Conservation (phyloP, 2,329 filamentous ascomycete species). For the Xylariaceae sp. region DNA sequence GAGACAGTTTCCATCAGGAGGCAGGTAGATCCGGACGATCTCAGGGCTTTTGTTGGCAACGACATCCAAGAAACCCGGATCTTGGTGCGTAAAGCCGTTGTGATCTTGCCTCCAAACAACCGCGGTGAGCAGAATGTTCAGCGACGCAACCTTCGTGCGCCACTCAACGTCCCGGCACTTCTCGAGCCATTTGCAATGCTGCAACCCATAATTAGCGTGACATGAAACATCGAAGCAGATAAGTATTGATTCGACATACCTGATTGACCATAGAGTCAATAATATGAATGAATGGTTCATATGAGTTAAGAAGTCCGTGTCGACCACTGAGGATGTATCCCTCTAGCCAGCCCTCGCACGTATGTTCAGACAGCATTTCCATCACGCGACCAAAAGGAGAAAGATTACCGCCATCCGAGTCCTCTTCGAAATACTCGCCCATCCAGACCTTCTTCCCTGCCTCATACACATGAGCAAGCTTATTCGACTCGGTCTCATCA, state of each 20-base stretch:
- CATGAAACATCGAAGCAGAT: no score
- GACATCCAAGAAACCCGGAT: conserved; percentile 75
- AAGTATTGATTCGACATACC: conserved; percentile 28
- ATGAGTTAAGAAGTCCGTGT: conserved; percentile 74
- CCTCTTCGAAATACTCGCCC: conserved; percentile 73
- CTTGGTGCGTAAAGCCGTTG: conserved; percentile 80
- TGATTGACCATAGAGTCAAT: conserved; percentile 85
- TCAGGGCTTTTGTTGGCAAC: conserved; percentile 77
- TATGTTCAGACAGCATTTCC: conserved; percentile 83
- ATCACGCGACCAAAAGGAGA: conserved; percentile 67
- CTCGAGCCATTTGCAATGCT: conserved; percentile 81
- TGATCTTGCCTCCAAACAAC: conserved; percentile 81
- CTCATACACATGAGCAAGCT: conserved; percentile 67
- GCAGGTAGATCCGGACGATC: conserved; percentile 76
- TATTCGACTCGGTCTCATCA: conserved; percentile 80
- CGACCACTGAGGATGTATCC: conserved; percentile 72
- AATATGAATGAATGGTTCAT: conserved; percentile 79
- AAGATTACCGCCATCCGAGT: conserved; percentile 70
- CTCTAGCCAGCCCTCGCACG: conserved; percentile 75
- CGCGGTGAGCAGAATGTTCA: conserved; percentile 75
- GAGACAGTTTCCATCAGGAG: conserved; percentile 74
- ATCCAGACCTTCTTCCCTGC: conserved; percentile 78
- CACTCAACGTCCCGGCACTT: conserved; percentile 77
- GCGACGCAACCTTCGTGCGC: conserved; percentile 67
- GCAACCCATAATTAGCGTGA: neutral